Evolutionary conservation across 495 filamentous ascomycete genomes (phyloP).

Genomic region (Corynascus novoguineensis): DNA sequence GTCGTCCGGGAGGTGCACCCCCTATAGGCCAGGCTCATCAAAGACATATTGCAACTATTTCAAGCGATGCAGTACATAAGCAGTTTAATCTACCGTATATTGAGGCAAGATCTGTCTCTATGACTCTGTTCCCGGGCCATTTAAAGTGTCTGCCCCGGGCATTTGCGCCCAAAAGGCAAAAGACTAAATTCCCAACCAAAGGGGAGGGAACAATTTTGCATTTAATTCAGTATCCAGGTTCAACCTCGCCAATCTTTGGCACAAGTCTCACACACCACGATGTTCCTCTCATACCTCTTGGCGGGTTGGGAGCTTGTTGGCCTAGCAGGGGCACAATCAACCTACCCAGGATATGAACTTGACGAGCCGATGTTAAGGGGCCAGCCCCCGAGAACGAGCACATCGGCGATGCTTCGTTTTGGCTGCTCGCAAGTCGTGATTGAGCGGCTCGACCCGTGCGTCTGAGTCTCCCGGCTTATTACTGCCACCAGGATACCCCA

Average conservation of each 20-base stretch:
- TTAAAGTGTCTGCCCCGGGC: too few relatives aligned
- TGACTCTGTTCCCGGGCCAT: too few relatives aligned
- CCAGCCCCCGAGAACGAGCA: background rate
- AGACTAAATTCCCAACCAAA: too few relatives aligned
- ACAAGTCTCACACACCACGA: background rate
- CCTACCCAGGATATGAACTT: background rate
- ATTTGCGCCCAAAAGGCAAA: too few relatives aligned
- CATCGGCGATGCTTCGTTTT: background rate
- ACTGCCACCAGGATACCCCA: background rate
- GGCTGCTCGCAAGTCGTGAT: background rate
- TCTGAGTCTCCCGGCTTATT: background rate
- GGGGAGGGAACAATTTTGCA: background rate
- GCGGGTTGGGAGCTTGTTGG: background rate
- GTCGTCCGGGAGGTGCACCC: too few relatives aligned
- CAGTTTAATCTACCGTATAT: too few relatives aligned
- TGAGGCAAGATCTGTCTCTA: too few relatives aligned
- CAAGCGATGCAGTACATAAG: too few relatives aligned
- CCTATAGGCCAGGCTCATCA: too few relatives aligned
- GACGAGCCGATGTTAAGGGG: background rate
- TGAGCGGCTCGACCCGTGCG: background rate
- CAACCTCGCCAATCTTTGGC: background rate
- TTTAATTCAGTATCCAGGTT: too few relatives aligned
- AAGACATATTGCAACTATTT: too few relatives aligned
- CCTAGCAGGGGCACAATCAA: background rate
- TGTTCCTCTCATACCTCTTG: background rate